phyloP scores from a whole-genome alignment of 208 protist genomes.

The Trypanosoma cruzi region DNA sequence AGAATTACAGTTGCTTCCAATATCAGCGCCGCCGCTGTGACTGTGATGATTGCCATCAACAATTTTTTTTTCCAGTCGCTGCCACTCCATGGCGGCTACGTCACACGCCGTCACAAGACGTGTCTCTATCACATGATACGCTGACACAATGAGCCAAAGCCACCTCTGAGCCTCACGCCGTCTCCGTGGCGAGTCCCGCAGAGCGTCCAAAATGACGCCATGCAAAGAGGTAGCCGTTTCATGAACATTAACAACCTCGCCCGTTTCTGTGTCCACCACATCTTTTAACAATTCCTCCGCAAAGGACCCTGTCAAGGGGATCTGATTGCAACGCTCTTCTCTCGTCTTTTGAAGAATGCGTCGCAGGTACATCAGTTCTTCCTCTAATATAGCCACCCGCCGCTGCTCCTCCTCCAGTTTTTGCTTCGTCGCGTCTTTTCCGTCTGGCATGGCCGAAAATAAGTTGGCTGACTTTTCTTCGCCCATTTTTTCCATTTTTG shows the following conservation, averaged over 20 bases:
- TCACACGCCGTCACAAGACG: conserved; percentile 64
- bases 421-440: not conserved
- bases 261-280: conserved; percentile 53
- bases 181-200: conserved; percentile 36
- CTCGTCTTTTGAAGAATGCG: conserved; percentile 16
- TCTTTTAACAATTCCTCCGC: conserved; percentile 42
- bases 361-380: conserved; percentile 18
- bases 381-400: conserved; percentile 7
- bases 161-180: conserved; percentile 59
- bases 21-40: not conserved
- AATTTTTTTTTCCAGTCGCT: not conserved
- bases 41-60: not conserved
- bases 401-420: conserved; percentile 8
- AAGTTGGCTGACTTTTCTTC: conserved; percentile 1
- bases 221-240: conserved; percentile 59
- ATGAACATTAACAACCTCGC: conserved; percentile 53
- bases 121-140: conserved; percentile 67
- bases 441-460: not conserved
- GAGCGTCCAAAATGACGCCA: conserved; percentile 55
- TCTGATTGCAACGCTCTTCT: conserved; percentile 6
- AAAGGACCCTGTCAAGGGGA: conserved; percentile 19
- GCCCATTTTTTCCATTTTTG: conserved; percentile 15
- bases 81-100: conserved; percentile 15
- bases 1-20: not conserved
- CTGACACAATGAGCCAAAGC: conserved; percentile 71